Evolutionary conservation across 768 basidiomycete species (phyloP).

Genomic region (Terana coerulea): DNA sequence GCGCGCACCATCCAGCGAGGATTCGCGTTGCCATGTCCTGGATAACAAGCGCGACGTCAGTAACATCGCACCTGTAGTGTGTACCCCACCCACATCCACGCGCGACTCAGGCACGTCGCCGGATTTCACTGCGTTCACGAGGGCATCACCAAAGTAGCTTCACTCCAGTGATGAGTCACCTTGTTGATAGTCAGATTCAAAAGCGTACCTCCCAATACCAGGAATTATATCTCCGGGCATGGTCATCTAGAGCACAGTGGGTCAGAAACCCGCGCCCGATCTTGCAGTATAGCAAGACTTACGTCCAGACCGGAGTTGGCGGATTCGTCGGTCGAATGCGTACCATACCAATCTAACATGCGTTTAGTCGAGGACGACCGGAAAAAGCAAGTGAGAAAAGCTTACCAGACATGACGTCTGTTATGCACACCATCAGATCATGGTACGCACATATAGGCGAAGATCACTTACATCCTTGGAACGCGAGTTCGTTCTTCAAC

Average conservation of each 20-base stretch:
- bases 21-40: conserved; percentile 69
- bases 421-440: conserved; percentile 25
- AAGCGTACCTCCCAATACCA: neutral
- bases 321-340: conserved; percentile 49
- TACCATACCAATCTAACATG: conserved; percentile 65
- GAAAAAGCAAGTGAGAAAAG: conserved; percentile 13
- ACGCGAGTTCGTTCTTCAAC: conserved; percentile 37
- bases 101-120: conserved; percentile 56
- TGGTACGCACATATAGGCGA: conserved; percentile 19
- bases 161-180: neutral
- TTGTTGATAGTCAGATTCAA: neutral
- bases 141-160: conserved; percentile 56
- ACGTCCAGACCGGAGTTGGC: conserved; percentile 63
- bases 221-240: conserved; percentile 56
- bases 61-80: too few relatives aligned
- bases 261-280: neutral
- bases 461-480: conserved; percentile 31
- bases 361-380: conserved; percentile 29
- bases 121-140: conserved; percentile 58
- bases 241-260: conserved; percentile 46
- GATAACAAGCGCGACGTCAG: neutral
- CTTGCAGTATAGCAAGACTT: conserved; percentile 14
- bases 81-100: conserved; percentile 38
- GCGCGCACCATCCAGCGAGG: conserved; percentile 49
- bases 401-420: conserved; percentile 27